A percentile compares a stretch with the other conserved stretches of the same genome.
phyloP scores from a whole-genome alignment of 2,329 filamentous ascomycete genomes.

The Phyllosticta capitalensis region DNA sequence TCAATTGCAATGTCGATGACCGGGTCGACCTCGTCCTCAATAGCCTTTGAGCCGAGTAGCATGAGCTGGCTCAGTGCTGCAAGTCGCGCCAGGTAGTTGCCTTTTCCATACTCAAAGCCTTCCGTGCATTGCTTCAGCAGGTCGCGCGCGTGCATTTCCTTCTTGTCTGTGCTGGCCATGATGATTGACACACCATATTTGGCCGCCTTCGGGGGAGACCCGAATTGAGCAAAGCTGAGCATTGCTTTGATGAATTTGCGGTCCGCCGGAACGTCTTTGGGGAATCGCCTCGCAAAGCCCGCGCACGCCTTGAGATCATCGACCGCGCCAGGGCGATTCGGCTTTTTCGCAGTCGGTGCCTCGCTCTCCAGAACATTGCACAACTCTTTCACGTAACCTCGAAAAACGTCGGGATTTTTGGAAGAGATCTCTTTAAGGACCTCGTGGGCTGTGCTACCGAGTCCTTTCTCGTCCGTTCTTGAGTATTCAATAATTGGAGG shows the following conservation, averaged over 20 bases:
- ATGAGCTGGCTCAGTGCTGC: constrained; percentile 66
- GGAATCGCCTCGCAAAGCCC: constrained; percentile 78
- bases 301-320: constrained; percentile 91
- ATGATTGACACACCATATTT: constrained; percentile 93
- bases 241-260: constrained; percentile 73
- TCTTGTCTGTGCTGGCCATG: constrained; percentile 65
- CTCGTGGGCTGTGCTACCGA: constrained; percentile 74
- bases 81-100: constrained; percentile 66
- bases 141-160: constrained; percentile 77
- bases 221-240: constrained; percentile 72
- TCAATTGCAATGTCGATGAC: constrained; percentile 71
- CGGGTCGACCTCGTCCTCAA: constrained; percentile 59
- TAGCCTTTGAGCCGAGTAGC: constrained; percentile 61
- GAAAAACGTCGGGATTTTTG: constrained; percentile 80
- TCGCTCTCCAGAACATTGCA: constrained; percentile 78
- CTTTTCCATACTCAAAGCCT: constrained; percentile 60
- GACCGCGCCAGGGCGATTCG: constrained; percentile 66
- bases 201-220: constrained; percentile 69
- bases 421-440: constrained; percentile 87
- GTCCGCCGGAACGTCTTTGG: constrained; percentile 72
- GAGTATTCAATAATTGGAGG: constrained; percentile 82
- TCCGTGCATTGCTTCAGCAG: constrained; percentile 68
- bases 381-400: constrained; percentile 82
- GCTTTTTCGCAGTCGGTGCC: constrained; percentile 58
- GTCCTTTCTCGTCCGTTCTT: constrained; percentile 68